phyloP scores from a whole-genome alignment of 225 moss, liverwort and hornwort species.

The Asterella californica region DNA sequence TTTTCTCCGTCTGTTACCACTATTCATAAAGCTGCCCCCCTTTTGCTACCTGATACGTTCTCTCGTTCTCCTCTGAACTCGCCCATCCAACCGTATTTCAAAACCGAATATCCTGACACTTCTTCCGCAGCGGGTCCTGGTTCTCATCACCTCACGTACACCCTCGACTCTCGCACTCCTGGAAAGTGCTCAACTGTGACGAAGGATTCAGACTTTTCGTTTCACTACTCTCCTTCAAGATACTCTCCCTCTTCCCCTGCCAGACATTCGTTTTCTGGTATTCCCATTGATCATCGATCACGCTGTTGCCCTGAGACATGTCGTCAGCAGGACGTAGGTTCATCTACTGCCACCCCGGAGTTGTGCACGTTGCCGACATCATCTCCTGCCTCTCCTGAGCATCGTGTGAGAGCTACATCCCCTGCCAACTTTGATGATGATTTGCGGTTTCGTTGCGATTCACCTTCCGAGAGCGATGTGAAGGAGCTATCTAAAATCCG shows the following conservation, averaged over 20 bases:
- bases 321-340: constrained; percentile 11
- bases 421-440: constrained; percentile 27
- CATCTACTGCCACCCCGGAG: constrained; percentile 41
- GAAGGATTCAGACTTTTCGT: constrained; percentile 20
- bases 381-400: constrained; percentile 58
- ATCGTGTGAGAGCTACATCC: constrained; percentile 37
- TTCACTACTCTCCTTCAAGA: constrained; percentile 14
- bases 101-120: background rate
- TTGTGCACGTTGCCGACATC: constrained; percentile 41
- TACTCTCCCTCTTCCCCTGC: constrained; percentile 24
- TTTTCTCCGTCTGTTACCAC: background rate
- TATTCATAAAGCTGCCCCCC: background rate
- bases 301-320: constrained; percentile 29
- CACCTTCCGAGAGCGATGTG: constrained; percentile 5
- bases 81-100: constrained; percentile 1
- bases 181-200: background rate
- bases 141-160: background rate
- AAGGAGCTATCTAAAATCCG: constrained; percentile 18
- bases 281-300: constrained; percentile 28
- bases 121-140: background rate
- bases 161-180: background rate
- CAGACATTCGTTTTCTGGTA: constrained; percentile 25
- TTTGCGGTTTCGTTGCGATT: constrained; percentile 17
- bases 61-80: constrained; percentile 9
- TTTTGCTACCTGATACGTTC: constrained; percentile 2